A percentile compares a stretch with the other conserved stretches of the same genome.
Evolutionary conservation across 305 asterid species (phyloP).

Genomic region (Fraxinus latifolia): DNA sequence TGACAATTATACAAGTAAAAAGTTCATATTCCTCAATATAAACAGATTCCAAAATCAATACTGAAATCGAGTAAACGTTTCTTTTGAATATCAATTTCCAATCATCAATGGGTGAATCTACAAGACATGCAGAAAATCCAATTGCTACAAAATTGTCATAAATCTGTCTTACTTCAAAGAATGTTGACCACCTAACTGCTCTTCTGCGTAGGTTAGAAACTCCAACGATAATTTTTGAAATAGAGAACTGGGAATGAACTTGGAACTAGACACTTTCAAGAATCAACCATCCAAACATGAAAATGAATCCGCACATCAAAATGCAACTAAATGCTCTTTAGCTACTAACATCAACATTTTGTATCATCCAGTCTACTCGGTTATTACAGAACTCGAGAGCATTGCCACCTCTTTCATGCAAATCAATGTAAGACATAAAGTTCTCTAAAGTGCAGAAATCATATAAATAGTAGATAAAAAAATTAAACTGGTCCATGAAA

Average conservation of each 20-base stretch:
- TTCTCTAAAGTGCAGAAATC: constrained; percentile 1
- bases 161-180: too few species aligned
- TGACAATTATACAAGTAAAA: too few species aligned
- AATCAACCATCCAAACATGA: neutral
- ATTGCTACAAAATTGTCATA: too few species aligned
- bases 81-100: too few species aligned
- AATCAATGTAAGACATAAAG: constrained; percentile 6
- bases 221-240: too few species aligned
- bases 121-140: too few species aligned
- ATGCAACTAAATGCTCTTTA: neutral
- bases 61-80: too few species aligned
- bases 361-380: neutral
- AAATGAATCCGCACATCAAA: neutral
- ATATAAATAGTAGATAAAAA: constrained; percentile 1
- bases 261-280: neutral
- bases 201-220: too few species aligned
- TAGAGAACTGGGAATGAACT: neutral
- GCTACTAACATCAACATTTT: neutral
- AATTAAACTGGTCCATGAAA: neutral
- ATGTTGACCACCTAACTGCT: too few species aligned
- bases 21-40: too few species aligned
- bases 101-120: too few species aligned
- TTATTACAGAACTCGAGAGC: neutral
- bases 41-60: too few species aligned
- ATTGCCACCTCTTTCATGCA: neutral